Evolutionary conservation across 495 filamentous ascomycete species (phyloP).

Genomic region (Aspergillus hancockii): DNA sequence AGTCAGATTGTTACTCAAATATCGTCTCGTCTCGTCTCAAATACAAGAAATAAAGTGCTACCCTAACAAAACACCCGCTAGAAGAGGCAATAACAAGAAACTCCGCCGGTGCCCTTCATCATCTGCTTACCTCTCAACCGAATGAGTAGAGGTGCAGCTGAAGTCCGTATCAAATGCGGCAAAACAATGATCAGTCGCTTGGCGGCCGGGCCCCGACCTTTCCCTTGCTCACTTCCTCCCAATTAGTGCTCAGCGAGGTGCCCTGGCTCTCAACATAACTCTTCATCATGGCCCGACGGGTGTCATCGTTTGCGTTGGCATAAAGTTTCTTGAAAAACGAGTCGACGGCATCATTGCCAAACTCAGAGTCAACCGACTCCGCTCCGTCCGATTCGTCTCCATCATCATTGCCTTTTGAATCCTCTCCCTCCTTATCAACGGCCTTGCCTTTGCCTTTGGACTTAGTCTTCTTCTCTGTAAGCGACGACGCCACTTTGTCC

Average conservation of each 20-base stretch:
- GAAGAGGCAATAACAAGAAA: slow-evolving; percentile 17
- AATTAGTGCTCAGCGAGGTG: slow-evolving; percentile 90
- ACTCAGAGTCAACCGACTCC: slow-evolving; percentile 53
- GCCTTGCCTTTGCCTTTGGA: slow-evolving; percentile 18
- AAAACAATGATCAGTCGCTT: slow-evolving; percentile 24
- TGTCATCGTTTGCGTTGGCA: slow-evolving; percentile 74
- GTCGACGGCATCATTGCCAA: slow-evolving; percentile 73
- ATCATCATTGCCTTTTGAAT: slow-evolving; percentile 24
- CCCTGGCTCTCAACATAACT: slow-evolving; percentile 92
- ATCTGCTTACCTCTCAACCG: neutral
- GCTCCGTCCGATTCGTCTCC: slow-evolving; percentile 46
- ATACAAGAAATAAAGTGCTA: neutral
- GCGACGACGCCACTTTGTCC: slow-evolving; percentile 72
- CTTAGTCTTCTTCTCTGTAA: slow-evolving; percentile 49
- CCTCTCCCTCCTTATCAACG: slow-evolving; percentile 17
- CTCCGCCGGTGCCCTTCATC: neutral
- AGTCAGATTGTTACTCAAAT: neutral
- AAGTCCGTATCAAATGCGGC: neutral
- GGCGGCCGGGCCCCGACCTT: slow-evolving; percentile 74
- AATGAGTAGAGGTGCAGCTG: neutral
- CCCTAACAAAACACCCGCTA: slow-evolving; percentile 24
- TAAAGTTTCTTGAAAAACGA: slow-evolving; percentile 92
- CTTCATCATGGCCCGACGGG: slow-evolving; percentile 94
- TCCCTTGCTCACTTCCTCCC: slow-evolving; percentile 76
- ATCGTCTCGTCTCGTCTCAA: neutral